A percentile compares a stretch with the other conserved stretches of the same genome.
These are phyloP conservation scores for Epithemia pelagica DNA, from an alignment of 108 stramenopile species.

Conservation along the genomic window DNA sequence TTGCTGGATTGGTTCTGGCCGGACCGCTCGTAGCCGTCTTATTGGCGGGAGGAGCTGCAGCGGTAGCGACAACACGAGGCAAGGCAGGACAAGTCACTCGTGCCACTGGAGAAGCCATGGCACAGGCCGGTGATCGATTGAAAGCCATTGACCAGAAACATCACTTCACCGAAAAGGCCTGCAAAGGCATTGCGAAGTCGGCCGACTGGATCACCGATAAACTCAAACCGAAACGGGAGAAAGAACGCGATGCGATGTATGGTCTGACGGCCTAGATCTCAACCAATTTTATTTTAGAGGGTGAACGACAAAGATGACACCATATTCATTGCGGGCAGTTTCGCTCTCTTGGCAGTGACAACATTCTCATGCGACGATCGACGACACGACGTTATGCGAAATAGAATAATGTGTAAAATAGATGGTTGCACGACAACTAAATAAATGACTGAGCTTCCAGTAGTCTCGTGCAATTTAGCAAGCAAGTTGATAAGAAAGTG, in stretches of 20 bases:
- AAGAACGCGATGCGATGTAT: background rate
- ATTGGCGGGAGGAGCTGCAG: constrained; percentile 51
- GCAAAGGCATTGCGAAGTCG: constrained; percentile 23
- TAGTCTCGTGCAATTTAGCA: too few relatives aligned
- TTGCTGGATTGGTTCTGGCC: constrained; percentile 54
- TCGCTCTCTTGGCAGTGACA: too few relatives aligned
- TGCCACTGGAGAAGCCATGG: constrained; percentile 50
- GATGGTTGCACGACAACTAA: too few relatives aligned
- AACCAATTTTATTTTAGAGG: too few relatives aligned
- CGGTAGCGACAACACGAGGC: constrained; percentile 32
- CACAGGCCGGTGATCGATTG: constrained; percentile 33
- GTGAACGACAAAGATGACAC: too few relatives aligned
- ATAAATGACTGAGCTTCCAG: too few relatives aligned
- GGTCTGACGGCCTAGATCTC: background rate
- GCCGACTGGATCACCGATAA: constrained; percentile 7
- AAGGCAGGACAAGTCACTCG: constrained; percentile 46
- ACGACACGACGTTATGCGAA: too few relatives aligned
- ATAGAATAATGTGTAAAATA: too few relatives aligned
- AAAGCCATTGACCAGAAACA: constrained; percentile 64
- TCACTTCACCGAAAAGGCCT: constrained; percentile 57
- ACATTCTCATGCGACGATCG: too few relatives aligned
- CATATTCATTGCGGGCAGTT: too few relatives aligned
- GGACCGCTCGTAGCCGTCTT: constrained; percentile 61
- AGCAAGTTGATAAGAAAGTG: too few relatives aligned
- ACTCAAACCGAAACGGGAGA: background rate